Evolutionary conservation across 805 yeast species (phyloP).

Genomic region (Spathaspora arborariae): DNA sequence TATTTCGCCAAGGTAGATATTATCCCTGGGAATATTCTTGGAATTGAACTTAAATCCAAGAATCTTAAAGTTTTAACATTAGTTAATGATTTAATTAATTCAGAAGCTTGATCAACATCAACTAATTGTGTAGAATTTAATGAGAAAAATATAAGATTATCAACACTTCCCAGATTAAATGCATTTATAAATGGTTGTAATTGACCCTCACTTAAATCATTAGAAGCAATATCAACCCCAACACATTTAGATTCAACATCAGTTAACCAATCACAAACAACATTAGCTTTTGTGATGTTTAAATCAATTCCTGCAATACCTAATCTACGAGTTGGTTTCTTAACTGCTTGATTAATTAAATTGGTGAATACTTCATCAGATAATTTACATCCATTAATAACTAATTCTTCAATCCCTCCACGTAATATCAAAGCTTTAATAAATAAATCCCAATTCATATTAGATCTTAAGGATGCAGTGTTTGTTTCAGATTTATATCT

Average conservation of each 20-base stretch:
- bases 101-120: constrained; percentile 35
- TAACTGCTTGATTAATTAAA: constrained; percentile 40
- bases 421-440: constrained; percentile 37
- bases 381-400: constrained; percentile 53
- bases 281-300: constrained; percentile 36
- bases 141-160: constrained; percentile 47
- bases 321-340: constrained; percentile 42
- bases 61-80: constrained; percentile 41
- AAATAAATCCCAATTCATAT: constrained; percentile 53
- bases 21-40: constrained; percentile 49
- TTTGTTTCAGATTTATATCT: constrained; percentile 45
- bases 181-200: constrained; percentile 43
- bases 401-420: constrained; percentile 57
- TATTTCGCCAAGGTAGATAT: constrained; percentile 41
- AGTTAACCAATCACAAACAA: constrained; percentile 47
- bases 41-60: constrained; percentile 51
- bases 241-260: constrained; percentile 42
- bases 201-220: constrained; percentile 46
- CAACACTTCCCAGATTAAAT: constrained; percentile 26
- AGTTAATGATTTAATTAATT: constrained; percentile 34
- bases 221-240: constrained; percentile 55
- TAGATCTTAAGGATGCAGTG: constrained; percentile 32
- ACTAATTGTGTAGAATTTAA: constrained; percentile 48
- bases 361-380: constrained; percentile 37
- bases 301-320: constrained; percentile 54